Base-by-base conservation (phyloP, 306 rosid species). In the Quercus mongolica region DNA sequence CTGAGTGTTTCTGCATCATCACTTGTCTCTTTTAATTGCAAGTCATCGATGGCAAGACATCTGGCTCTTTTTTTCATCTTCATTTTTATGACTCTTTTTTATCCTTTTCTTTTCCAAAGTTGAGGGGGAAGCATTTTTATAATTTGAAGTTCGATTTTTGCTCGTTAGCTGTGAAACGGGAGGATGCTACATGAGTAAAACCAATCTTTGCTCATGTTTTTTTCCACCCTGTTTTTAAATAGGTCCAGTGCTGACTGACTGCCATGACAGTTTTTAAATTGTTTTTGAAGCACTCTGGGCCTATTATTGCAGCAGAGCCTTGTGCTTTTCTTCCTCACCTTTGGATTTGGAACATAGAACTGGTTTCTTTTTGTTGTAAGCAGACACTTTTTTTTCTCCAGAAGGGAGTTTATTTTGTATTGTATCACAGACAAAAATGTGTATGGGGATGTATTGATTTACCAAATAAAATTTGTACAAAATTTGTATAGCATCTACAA, bases 271-370 rank as follows among this genome's bases (percentile, higher is more conserved):
- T 18, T 86, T 84, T 83, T 78, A 44, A 81, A 30, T 69, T 69
- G 87, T 77, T 81, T 90, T 88, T 77, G 73, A 80, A 86, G 92
- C 94, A 83, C 86, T 68, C 21, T 58, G 83, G 86, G 89, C 65
- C 86, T 80, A 74, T 79, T 80, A 68, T 85, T 83, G 85, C 78
- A 12, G 77, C 77, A 38, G 85, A 83, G 88, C 84, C 84, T 51
- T 65, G 5, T 82, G 23, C 74, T 84, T 82, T 81, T 62, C 84
- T 80, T 56, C 75, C 86, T 85, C 84, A 67, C 82, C 86, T 51
- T 73, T 74, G 87, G 69, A 68, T 80, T 65, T 80, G 70, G 44
- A 78, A 30, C 76, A 65, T 80, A 70, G 44, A 78, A 30, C 76
- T 62, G 76, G 17, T 59, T 31, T 56, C 46, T 26, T 18, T 73